Evolutionary conservation across 2,329 filamentous ascomycete genomes (phyloP).

Genomic region (Alternaria solani): DNA sequence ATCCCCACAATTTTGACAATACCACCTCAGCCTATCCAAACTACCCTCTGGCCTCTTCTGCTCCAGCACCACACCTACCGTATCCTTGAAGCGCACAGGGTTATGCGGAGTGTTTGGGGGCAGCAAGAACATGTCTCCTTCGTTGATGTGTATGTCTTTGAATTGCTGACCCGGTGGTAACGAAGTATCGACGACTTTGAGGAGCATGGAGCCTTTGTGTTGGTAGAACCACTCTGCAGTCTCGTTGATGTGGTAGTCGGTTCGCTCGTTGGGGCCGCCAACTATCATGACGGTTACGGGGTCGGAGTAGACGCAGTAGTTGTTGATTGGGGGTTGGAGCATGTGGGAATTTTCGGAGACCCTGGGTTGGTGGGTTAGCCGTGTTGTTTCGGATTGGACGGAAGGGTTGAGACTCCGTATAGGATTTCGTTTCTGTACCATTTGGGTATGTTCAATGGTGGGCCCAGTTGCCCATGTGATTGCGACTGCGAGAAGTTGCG

Average conservation of each 20-base stretch:
- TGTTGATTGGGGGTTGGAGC: constrained; percentile 92
- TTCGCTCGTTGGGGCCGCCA: constrained; percentile 92
- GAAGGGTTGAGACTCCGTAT: neutral
- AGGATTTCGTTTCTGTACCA: constrained; percentile 36
- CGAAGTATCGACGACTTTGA: constrained; percentile 79
- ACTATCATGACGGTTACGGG: constrained; percentile 90
- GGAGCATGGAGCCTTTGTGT: constrained; percentile 89
- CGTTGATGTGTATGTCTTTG: constrained; percentile 85
- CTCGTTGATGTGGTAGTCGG: constrained; percentile 97
- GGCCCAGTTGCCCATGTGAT: constrained; percentile 33
- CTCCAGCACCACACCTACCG: constrained; percentile 93
- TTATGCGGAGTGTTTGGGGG: constrained; percentile 97
- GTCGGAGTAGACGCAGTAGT: constrained; percentile 94
- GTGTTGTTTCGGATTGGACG: neutral
- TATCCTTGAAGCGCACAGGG: constrained; percentile 90
- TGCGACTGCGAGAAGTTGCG: constrained; percentile 41
- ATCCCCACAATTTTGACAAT: constrained; percentile 75
- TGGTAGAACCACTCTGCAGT: constrained; percentile 99
- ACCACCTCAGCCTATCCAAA: constrained; percentile 87
- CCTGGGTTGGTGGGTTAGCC: constrained; percentile 61
- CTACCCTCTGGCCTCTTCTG: constrained; percentile 75
- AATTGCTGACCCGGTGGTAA: constrained; percentile 61
- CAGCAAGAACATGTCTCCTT: constrained; percentile 93
- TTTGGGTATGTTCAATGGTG: constrained; percentile 53
- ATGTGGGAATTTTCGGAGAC: constrained; percentile 90